Base-by-base conservation (phyloP, 495 filamentous ascomycete genomes). In the Tirmania nivea region DNA sequence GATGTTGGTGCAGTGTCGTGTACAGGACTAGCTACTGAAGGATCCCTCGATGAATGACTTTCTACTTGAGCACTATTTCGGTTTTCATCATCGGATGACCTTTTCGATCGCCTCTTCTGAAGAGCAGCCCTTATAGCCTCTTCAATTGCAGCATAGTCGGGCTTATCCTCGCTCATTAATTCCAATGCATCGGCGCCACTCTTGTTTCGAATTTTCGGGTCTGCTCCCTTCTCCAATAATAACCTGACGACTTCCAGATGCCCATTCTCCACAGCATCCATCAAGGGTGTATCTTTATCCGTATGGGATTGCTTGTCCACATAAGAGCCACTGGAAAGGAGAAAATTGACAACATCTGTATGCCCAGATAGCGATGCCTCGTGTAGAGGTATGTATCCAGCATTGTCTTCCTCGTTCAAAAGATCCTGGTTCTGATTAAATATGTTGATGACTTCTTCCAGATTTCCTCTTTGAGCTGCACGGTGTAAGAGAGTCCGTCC, bases 211-310 rank as follows among this genome's bases (percentile, higher is more conserved):
- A 82, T 81, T 45, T 84, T 79, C 17, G 90, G 92, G 59, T 97
- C 88, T 7, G 88, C 86, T 34, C 87, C 86, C 20, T 84, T 83
- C 35, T 81, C 77, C 9, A 97, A 73, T 31, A 95, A 67, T 10
- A 92, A 71, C 62, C 80, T 84, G 17, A 97, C 86, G 10, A 95
- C 86, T n/a, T 81, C 84, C 5, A 92, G 63, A 62, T 96, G 84
- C 1, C 86, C 83, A 62, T 96, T 96, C 59, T 95, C 89, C 31
- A 94, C 83, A 0, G 90, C 90, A 70, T 97, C 90, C 45, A 96
- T 83, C 35, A 97, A 72, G 17, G 90, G 92, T 0, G 90, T 94
- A 57, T 97, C 90, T 63, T 81, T 82, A 60, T 94, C 84, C 50
- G 87, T 82, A 61, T 84, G 86, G 10, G 74, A 78, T 50, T 75